These are phyloP conservation scores for Fusarium acutatum DNA, from an alignment of 2,329 filamentous ascomycete species.

Conservation along the genomic window DNA sequence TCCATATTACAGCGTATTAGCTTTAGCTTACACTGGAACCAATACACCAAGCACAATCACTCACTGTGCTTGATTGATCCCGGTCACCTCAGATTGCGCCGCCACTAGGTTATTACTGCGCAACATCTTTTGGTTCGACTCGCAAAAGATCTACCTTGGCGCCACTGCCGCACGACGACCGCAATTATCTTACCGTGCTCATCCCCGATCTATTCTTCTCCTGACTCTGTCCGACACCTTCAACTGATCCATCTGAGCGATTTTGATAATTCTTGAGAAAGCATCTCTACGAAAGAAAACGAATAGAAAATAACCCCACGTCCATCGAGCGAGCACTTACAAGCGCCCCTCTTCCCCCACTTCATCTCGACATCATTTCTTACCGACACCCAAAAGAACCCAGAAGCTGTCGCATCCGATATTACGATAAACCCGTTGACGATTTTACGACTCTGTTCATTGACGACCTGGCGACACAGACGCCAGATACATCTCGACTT, in stretches of 20 bases:
- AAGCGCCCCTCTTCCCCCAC: slow-evolving; percentile 35
- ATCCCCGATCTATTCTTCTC: neutral
- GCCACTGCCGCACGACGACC: slow-evolving; percentile 25
- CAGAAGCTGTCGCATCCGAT: slow-evolving; percentile 20
- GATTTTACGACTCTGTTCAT: slow-evolving; percentile 19
- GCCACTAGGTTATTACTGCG: slow-evolving; percentile 13
- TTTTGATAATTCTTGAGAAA: neutral
- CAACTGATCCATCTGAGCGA: neutral
- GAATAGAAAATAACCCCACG: neutral
- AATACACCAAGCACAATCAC: slow-evolving; percentile 6
- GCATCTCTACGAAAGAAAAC: neutral
- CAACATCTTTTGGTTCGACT: slow-evolving; percentile 35
- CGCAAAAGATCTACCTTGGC: slow-evolving; percentile 28
- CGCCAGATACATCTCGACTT: neutral
- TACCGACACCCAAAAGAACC: slow-evolving; percentile 10
- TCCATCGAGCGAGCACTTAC: slow-evolving; percentile 32
- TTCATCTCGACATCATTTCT: slow-evolving; percentile 15
- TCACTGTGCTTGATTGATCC: slow-evolving; percentile 18
- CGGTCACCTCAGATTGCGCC: slow-evolving; percentile 24
- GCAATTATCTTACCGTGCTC: slow-evolving; percentile 7
- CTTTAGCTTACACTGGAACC: slow-evolving; percentile 16
- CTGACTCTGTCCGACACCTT: neutral
- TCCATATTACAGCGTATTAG: slow-evolving; percentile 8
- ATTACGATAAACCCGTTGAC: slow-evolving; percentile 9
- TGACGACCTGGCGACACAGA: slow-evolving; percentile 14